These are phyloP conservation scores for Fusarium acutatum DNA, from an alignment of 2,329 filamentous ascomycete genomes.

Conservation along the genomic window DNA sequence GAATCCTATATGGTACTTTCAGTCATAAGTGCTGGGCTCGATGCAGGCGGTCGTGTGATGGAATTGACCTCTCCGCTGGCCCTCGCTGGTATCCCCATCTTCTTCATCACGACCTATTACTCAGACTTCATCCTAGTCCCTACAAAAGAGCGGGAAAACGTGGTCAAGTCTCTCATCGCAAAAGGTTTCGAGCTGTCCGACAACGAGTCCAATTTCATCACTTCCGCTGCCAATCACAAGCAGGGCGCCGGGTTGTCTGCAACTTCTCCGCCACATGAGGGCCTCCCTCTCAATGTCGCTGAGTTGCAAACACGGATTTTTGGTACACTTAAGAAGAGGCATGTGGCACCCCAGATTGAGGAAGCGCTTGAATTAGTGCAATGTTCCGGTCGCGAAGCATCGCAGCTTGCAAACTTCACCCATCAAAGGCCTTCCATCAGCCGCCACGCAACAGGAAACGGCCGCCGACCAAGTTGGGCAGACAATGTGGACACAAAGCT, in stretches of 20 bases:
- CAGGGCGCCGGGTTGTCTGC: slow-evolving; percentile 47
- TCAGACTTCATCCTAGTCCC: slow-evolving; percentile 96
- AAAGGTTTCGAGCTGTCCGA: slow-evolving; percentile 87
- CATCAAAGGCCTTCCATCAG: slow-evolving; percentile 50
- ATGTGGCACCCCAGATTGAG: slow-evolving; percentile 77
- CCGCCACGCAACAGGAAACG: slow-evolving; percentile 49
- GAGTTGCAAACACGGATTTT: slow-evolving; percentile 89
- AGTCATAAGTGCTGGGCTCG: slow-evolving; percentile 87
- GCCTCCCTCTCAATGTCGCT: slow-evolving; percentile 78
- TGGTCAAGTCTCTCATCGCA: slow-evolving; percentile 78
- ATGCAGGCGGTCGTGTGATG: slow-evolving; percentile 89
- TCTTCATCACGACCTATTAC: slow-evolving; percentile 99
- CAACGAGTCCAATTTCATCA: slow-evolving; percentile 73
- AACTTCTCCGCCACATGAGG: slow-evolving; percentile 68
- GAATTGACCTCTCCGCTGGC: slow-evolving; percentile 92
- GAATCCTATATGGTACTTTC: slow-evolving; percentile 90
- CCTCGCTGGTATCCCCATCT: slow-evolving; percentile 92
- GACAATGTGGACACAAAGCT: slow-evolving; percentile 70
- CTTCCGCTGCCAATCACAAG: slow-evolving; percentile 51
- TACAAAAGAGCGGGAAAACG: slow-evolving; percentile 74
- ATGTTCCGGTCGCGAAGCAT: slow-evolving; percentile 73
- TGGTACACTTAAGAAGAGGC: slow-evolving; percentile 77
- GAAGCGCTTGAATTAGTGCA: slow-evolving; percentile 77
- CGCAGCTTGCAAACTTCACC: slow-evolving; percentile 49
- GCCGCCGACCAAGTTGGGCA: slow-evolving; percentile 58